These are phyloP conservation scores for Phytophthora chlamydospora DNA, from an alignment of 352 stramenopile genomes.

Conservation along the genomic window DNA sequence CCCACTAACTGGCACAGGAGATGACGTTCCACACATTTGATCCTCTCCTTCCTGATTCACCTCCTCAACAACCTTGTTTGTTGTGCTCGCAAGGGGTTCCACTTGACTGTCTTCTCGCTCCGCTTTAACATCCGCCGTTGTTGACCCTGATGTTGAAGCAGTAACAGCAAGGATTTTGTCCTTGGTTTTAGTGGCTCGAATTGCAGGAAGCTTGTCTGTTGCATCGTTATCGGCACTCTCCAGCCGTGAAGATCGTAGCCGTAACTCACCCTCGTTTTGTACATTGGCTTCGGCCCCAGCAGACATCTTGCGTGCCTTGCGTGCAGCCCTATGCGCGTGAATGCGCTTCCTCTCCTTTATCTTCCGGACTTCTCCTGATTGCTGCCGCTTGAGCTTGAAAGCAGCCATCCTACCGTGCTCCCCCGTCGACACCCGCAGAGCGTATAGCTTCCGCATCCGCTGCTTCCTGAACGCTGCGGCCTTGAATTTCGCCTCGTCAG, in stretches of 20 bases:
- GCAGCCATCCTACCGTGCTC: not conserved
- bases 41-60: too few species aligned
- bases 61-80: too few species aligned
- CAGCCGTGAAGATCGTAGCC: not conserved
- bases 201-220: too few species aligned
- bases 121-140: not conserved
- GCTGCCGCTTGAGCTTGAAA: conserved; percentile 17
- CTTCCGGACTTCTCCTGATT: conserved; percentile 1
- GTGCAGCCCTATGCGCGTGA: conserved; percentile 2
- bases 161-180: too few species aligned
- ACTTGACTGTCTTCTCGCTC: not conserved
- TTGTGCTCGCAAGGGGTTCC: too few species aligned
- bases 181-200: too few species aligned
- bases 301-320: conserved; percentile 1
- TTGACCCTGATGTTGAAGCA: too few species aligned
- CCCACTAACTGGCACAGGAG: too few species aligned
- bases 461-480: conserved; percentile 4
- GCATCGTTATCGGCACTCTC: not conserved
- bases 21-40: too few species aligned
- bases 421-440: not conserved
- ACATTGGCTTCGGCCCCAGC: conserved; percentile 14
- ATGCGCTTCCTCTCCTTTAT: conserved; percentile 5
- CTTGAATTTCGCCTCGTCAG: not conserved
- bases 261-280: conserved; percentile 7
- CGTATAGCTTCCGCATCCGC: conserved; percentile 12